Conservation (phyloP, 192 early-diverging fungal species). For the Coemansia sp. region DNA sequence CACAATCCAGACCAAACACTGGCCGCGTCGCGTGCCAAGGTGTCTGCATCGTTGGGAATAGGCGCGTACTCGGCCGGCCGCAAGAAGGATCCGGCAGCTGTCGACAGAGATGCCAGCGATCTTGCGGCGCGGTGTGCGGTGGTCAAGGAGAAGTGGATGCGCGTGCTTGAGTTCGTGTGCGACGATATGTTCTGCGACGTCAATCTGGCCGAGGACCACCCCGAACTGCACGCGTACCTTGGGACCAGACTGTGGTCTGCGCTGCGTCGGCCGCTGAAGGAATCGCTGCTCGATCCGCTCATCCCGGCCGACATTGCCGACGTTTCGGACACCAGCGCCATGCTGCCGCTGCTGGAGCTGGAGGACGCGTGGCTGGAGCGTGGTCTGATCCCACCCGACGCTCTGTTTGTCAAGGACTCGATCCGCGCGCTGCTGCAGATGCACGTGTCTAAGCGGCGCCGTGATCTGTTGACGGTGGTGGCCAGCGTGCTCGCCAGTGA, state of each 20-base stretch:
- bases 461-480: conserved; percentile 38
- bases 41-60: conserved; percentile 37
- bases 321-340: conserved; percentile 22
- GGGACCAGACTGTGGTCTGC: conserved; percentile 32
- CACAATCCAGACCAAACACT: conserved; percentile 29
- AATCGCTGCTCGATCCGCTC: conserved; percentile 22
- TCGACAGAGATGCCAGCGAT: neutral
- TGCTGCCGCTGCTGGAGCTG: conserved; percentile 37
- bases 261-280: conserved; percentile 26
- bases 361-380: conserved; percentile 42
- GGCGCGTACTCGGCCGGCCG: conserved; percentile 25
- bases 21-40: conserved; percentile 17
- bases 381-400: conserved; percentile 22
- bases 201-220: conserved; percentile 35
- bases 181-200: conserved; percentile 45
- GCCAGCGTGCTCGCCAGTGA: conserved; percentile 33
- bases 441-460: conserved; percentile 33
- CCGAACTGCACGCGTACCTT: conserved; percentile 33
- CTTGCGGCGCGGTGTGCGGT: conserved; percentile 12
- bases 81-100: neutral
- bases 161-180: conserved; percentile 36
- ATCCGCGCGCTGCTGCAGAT: conserved; percentile 32
- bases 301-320: conserved; percentile 26
- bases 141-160: conserved; percentile 39
- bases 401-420: conserved; percentile 22